A percentile compares a stretch with the other conserved stretches of the same genome.
phyloP scores from a whole-genome alignment of 257 asterid genomes.

The Echium plantagineum region DNA sequence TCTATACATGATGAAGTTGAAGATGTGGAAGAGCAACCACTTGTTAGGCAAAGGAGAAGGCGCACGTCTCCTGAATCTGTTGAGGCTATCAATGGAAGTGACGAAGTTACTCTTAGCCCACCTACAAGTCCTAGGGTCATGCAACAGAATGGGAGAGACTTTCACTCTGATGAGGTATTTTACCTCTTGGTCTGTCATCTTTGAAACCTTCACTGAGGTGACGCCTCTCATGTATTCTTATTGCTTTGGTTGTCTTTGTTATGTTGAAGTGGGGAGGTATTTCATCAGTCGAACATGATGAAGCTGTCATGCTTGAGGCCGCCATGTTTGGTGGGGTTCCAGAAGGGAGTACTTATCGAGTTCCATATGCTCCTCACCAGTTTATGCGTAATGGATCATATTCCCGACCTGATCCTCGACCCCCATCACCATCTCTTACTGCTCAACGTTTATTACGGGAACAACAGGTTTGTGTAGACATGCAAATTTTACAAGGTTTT shows the following conservation, averaged over 20 bases:
- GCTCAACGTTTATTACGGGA: conserved; percentile 92
- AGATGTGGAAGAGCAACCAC: conserved; percentile 63
- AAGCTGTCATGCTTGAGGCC: conserved; percentile 99
- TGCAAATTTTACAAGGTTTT: conserved; percentile 7
- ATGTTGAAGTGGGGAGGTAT: conserved; percentile 94
- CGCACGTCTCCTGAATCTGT: conserved; percentile 38
- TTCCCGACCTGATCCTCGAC: conserved; percentile 45
- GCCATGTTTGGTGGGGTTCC: conserved; percentile 96
- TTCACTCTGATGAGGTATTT: conserved; percentile 64
- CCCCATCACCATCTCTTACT: conserved; percentile 92
- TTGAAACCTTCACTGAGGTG: neutral
- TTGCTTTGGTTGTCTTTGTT: conserved; percentile 11
- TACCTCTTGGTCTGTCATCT: neutral
- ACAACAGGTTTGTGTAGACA: conserved; percentile 62
- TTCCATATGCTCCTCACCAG: conserved; percentile 55
- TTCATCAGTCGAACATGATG: conserved; percentile 93
- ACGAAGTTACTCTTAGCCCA: conserved; percentile 48
- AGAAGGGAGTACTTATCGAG: conserved; percentile 55
- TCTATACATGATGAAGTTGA: conserved; percentile 64
- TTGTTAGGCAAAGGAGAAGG: conserved; percentile 72
- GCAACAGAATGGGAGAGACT: conserved; percentile 34
- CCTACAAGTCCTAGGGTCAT: conserved; percentile 51
- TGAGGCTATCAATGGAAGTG: conserved; percentile 30
- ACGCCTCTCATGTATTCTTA: too few species aligned
- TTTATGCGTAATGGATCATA: conserved; percentile 52